These are phyloP conservation scores for Auriculariales sp. DNA, from an alignment of 768 basidiomycete genomes.

Conservation along the genomic window DNA sequence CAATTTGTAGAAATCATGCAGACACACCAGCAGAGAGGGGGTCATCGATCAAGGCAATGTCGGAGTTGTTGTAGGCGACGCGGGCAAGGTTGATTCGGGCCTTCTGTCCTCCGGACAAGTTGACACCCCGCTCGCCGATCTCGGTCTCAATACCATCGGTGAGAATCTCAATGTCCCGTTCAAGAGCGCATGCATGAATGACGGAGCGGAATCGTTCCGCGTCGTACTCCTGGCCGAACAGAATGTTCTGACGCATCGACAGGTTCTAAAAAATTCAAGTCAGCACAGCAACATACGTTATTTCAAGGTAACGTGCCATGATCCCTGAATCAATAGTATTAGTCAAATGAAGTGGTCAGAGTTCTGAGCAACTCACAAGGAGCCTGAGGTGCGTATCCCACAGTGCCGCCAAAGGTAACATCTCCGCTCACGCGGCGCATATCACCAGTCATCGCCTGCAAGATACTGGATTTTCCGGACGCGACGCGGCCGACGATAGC, in stretches of 20 bases:
- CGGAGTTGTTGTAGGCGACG: conserved; percentile 47
- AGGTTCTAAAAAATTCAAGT: conserved; percentile 50
- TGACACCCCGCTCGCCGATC: conserved; percentile 68
- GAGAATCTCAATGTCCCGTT: conserved; percentile 57
- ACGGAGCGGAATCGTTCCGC: conserved; percentile 43
- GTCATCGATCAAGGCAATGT: conserved; percentile 25
- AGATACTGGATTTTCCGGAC: conserved; percentile 53
- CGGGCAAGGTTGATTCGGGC: conserved; percentile 63
- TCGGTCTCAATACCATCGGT: conserved; percentile 55
- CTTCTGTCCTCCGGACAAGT: conserved; percentile 28
- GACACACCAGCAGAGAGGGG: conserved; percentile 63
- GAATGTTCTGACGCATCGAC: conserved; percentile 57
- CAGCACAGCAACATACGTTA: conserved; percentile 45
- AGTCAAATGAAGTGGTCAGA: not conserved
- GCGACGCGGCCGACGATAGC: conserved; percentile 64
- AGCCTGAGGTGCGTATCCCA: conserved; percentile 20
- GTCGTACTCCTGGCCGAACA: conserved; percentile 56
- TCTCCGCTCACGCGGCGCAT: conserved; percentile 48
- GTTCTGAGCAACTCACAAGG: conserved; percentile 12
- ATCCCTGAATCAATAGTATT: conserved; percentile 6
- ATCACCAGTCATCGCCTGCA: conserved; percentile 47
- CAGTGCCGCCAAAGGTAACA: conserved; percentile 23
- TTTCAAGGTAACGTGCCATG: conserved; percentile 36
- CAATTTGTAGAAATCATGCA: conserved; percentile 55
- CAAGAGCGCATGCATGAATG: conserved; percentile 50